Evolutionary conservation across 495 filamentous ascomycete species (phyloP).

Genomic region (Lasiosphaeria miniovina): DNA sequence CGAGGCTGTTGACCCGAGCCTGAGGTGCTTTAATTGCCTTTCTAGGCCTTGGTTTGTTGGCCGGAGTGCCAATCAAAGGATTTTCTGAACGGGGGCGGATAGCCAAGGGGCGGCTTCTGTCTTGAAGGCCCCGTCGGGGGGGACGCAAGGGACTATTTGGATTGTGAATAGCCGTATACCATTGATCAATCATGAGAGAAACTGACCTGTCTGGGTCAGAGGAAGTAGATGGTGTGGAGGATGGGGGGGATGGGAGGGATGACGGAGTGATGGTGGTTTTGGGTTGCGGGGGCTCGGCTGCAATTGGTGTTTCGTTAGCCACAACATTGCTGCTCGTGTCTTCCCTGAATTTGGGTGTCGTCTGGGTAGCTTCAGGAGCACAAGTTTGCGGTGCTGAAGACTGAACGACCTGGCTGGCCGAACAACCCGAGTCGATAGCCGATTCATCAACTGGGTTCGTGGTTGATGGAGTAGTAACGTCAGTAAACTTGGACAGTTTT

Average conservation of each 20-base stretch:
- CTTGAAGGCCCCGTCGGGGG: too few relatives aligned
- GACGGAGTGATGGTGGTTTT: slow-evolving; percentile 19
- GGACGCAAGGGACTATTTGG: slow-evolving; percentile 3
- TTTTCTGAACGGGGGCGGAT: too few relatives aligned
- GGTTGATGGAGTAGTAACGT: slow-evolving; percentile 30
- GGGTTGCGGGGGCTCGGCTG: slow-evolving; percentile 25
- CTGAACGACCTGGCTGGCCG: slow-evolving; percentile 26
- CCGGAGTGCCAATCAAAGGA: too few relatives aligned
- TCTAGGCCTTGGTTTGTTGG: too few relatives aligned
- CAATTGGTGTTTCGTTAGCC: slow-evolving; percentile 32
- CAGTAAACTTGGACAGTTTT: slow-evolving; percentile 23
- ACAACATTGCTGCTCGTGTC: slow-evolving; percentile 4
- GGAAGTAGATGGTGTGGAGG: slow-evolving; percentile 17
- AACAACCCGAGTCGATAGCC: neutral
- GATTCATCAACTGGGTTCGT: neutral
- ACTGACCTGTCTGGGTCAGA: slow-evolving; percentile 3
- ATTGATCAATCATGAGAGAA: slow-evolving; percentile 17
- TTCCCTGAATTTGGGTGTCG: slow-evolving; percentile 29
- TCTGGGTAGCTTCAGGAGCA: slow-evolving; percentile 36
- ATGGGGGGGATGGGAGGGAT: slow-evolving; percentile 12
- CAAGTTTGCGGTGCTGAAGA: slow-evolving; percentile 36
- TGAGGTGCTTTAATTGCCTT: too few relatives aligned
- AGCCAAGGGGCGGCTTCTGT: too few relatives aligned
- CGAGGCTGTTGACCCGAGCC: slow-evolving; percentile 9
- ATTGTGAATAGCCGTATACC: slow-evolving; percentile 16